Base-by-base conservation (phyloP, 345 rosid species). In the Salix dunnii region DNA sequence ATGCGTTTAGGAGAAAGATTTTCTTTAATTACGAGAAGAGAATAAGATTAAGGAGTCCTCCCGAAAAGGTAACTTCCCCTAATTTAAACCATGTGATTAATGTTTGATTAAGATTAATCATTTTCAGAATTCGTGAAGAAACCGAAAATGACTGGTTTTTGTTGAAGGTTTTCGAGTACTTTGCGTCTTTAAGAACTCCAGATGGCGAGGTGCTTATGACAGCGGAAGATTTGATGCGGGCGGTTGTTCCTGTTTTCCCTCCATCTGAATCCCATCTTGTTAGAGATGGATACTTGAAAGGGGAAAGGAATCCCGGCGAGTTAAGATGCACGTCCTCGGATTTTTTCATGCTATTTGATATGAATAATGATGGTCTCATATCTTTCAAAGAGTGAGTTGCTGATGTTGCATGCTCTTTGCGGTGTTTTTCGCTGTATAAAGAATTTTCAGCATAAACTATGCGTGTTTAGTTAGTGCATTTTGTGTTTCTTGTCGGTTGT, bases 21-120 rank as follows among this genome's bases (percentile, higher is more conserved):
- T 96, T 96, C 89, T 96, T 93, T 75, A 92, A 93, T 21, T 96
- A 96, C 73, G 99, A 96, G 90, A 96, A 96, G 86, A 91, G 99
- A 66, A 84, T 96, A n/a, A 83, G 99, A 82, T 71, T 93, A 76
- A 90, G 86, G 68, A 96, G 99, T 81, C 92, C 91, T 33, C 99
- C 99, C 7, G 99, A 96, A 76, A 96, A 96, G 96, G 99, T 95
- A 42, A 76, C n/a, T 23, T 20, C 18, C 38, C 4, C 27, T 71
- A 60, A 5, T 60, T 62, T 49, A 23, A 46, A 46, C 4, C 3
- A 46, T 46, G 51, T 46, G 51, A 46, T 43, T 43, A 13, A 46
- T 46, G 51, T 46, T 46, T 46, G 51, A 46, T 46, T 14, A 14
- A 46, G 6, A 46, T 3, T 46, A 4, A 14, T 14, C 14, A 46